Evolutionary conservation across 2,329 filamentous ascomycete genomes (phyloP).

Genomic region (Curvularia hawaiiensis): DNA sequence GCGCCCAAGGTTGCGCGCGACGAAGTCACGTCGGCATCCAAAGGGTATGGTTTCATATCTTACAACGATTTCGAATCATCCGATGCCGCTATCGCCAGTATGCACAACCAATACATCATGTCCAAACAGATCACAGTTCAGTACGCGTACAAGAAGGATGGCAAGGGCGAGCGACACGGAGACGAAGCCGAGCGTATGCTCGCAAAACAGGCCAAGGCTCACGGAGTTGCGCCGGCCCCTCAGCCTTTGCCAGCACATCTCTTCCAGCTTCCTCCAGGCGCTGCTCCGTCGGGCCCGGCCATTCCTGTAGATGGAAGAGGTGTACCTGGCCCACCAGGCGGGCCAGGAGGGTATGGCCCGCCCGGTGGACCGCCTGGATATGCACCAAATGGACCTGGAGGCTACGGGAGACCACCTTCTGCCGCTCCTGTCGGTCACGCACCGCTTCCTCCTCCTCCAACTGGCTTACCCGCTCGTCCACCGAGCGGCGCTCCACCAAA

Average conservation of each 20-base stretch:
- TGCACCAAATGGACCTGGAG: slow-evolving; percentile 18
- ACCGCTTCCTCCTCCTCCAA: slow-evolving; percentile 64
- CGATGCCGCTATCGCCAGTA: slow-evolving; percentile 86
- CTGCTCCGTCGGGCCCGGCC: slow-evolving; percentile 37
- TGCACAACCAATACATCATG: slow-evolving; percentile 96
- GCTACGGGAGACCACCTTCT: slow-evolving; percentile 31
- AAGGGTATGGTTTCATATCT: slow-evolving; percentile 95
- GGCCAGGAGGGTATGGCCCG: slow-evolving; percentile 44
- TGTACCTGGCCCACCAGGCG: slow-evolving; percentile 46
- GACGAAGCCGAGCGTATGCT: slow-evolving; percentile 92
- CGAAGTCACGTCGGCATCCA: slow-evolving; percentile 78
- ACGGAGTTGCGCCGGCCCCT: slow-evolving; percentile 84
- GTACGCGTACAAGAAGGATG: slow-evolving; percentile 99
- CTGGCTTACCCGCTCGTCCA: slow-evolving; percentile 69
- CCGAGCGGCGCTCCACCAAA: slow-evolving; percentile 66
- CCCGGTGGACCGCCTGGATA: slow-evolving; percentile 50
- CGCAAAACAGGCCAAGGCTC: slow-evolving; percentile 88
- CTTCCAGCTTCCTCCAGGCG: slow-evolving; percentile 52
- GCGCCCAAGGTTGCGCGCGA: slow-evolving; percentile 89
- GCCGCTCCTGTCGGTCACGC: slow-evolving; percentile 36
- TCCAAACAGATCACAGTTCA: slow-evolving; percentile 97
- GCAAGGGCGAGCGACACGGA: slow-evolving; percentile 94
- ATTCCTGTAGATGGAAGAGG: slow-evolving; percentile 47
- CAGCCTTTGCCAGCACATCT: slow-evolving; percentile 78
- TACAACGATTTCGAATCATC: slow-evolving; percentile 93